Evolutionary conservation across 148 eudicot species (phyloP).

Genomic region (Limonium bicolor): DNA sequence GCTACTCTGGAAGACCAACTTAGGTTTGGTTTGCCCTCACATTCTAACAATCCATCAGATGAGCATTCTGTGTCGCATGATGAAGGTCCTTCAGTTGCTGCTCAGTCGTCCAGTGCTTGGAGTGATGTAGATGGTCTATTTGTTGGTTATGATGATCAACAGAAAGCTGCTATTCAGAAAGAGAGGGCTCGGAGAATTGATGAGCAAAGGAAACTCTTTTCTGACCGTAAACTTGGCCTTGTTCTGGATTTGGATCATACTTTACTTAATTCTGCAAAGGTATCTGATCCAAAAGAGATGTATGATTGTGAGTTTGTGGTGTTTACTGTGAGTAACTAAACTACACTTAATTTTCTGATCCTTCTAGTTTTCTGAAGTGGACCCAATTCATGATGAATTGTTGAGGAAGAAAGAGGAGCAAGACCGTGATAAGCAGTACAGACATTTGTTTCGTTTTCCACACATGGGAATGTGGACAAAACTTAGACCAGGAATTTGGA

Average conservation of each 20-base stretch:
- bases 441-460: conserved; percentile 87
- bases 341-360: conserved; percentile 1
- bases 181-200: conserved; percentile 84
- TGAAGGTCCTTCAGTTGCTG: conserved; percentile 27
- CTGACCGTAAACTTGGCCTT: conserved; percentile 70
- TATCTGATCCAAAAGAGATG: conserved; percentile 6
- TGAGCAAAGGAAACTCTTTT: conserved; percentile 89
- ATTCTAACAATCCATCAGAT: conserved; percentile 15
- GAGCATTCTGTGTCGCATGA: conserved; percentile 30
- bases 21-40: conserved; percentile 13
- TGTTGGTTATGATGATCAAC: conserved; percentile 78
- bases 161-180: conserved; percentile 76
- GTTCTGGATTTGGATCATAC: conserved; percentile 99
- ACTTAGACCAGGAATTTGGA: conserved; percentile 95
- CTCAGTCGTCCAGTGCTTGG: conserved; percentile 52
- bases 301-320: too few species aligned
- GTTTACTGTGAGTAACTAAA: too few species aligned
- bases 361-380: conserved; percentile 75
- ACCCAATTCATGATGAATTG: conserved; percentile 73
- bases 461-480: conserved; percentile 99
- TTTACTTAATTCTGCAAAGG: conserved; percentile 97
- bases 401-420: conserved; percentile 94
- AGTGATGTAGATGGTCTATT: conserved; percentile 78
- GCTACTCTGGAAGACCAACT: conserved; percentile 13
- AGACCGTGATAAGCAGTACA: conserved; percentile 74